Evolutionary conservation across 257 asterid species (phyloP).

Genomic region (Solanum pennellii): DNA sequence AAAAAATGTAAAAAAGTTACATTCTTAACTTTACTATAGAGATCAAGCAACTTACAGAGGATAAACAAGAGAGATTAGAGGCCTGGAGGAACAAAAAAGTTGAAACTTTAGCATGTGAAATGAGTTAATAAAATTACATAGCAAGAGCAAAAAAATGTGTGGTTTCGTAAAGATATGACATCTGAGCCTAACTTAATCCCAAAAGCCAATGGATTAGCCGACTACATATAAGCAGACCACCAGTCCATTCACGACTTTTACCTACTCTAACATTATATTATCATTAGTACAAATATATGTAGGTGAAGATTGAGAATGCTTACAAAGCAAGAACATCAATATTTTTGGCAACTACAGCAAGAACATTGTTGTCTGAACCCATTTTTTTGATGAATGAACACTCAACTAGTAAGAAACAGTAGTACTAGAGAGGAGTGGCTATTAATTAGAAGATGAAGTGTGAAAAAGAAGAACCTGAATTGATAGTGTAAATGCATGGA

Average conservation of each 20-base stretch:
- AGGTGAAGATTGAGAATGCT: slow-evolving; percentile 1
- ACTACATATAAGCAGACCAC: rapidly evolving
- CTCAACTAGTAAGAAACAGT: not conserved
- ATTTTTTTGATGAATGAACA: slow-evolving; percentile 1
- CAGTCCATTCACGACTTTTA: too few relatives aligned
- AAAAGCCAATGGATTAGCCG: rapidly evolving
- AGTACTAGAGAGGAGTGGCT: not conserved
- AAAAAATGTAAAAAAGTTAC: not conserved
- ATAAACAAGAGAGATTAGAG: slow-evolving; percentile 70
- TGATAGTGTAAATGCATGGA: not conserved
- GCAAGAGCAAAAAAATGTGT: not conserved
- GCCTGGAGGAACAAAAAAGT: slow-evolving; percentile 38
- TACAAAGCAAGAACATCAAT: slow-evolving; percentile 85
- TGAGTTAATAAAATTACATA: not conserved
- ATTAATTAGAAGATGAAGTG: not conserved
- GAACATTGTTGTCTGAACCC: slow-evolving; percentile 67
- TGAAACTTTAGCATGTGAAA: not conserved
- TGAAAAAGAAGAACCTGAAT: not conserved
- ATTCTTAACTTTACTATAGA: not conserved
- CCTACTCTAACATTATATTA: not conserved
- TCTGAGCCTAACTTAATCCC: not conserved
- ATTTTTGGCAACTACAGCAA: slow-evolving; percentile 68
- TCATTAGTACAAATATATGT: not conserved
- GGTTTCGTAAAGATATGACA: not conserved
- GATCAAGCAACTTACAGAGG: slow-evolving; percentile 63